Base-by-base conservation (phyloP, 305 asterid species). In the Caryopteris hybrid region DNA sequence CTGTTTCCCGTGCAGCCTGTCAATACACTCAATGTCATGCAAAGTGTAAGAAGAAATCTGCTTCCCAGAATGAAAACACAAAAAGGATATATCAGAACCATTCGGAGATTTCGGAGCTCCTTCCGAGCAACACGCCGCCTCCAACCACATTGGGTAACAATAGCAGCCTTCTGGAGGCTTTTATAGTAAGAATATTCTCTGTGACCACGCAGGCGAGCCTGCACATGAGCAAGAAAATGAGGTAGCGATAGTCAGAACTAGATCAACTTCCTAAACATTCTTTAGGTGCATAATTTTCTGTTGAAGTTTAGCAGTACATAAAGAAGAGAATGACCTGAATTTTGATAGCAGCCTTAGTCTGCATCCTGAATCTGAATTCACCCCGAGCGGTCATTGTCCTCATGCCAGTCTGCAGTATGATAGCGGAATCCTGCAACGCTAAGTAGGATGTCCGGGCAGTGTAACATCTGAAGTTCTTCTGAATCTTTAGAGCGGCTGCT, bases 1-100 rank as follows among this genome's bases (percentile, higher is more conserved):
- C 98, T 12, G 99, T 92, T 84, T 95, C 98, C 81, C 95, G 86
- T 66, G 99, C 82, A 73, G 97, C 99, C 98, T 85, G 80, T 34
- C 67, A 79, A 76, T 62, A 73, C 18, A 54, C 33, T 73, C 61
- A 46, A 22, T 55, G 68, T 64, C 42, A 69, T 46, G 61, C 68
- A 71, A 70, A 53, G 69, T 46, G 54, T 68, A 60, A 67, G 27
- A 71, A 58, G 46, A 70, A 50, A 66, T 57, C 39, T 17, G 25
- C 41, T 70, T 69, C 34, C 17, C 66, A 39, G 45, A 76, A 52
- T 61, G 52, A 78, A 74, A 70, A 62, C 61, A 72, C 53, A 77
- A 63, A 18, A 73, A 64, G 72, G 69, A 60, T 66, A 70, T 71
- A 75, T 64, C 50, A 75, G 70, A 68, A 95, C 99, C 99, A 95